Conservation (phyloP, 2,329 filamentous ascomycete genomes). For the Epichloe elymi region DNA sequence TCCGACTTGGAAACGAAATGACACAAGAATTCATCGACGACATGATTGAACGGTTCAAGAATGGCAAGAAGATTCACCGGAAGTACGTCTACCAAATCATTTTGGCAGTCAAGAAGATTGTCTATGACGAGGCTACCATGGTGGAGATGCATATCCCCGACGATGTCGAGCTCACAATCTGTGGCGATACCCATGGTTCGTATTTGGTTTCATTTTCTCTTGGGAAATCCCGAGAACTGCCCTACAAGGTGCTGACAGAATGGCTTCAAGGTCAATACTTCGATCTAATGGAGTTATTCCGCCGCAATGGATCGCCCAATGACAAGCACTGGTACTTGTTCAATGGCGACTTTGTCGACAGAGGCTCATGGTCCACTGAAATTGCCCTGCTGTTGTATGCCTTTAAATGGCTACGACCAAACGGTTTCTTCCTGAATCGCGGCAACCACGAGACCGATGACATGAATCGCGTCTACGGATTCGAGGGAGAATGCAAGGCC, state of each 20-base stretch:
- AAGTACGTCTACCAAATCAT: constrained; percentile 99
- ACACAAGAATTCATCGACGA: constrained; percentile 94
- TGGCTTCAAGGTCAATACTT: constrained; percentile 73
- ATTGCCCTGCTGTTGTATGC: constrained; percentile 88
- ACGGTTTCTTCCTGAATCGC: constrained; percentile 85
- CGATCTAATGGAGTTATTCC: constrained; percentile 91
- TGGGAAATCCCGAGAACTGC: background rate
- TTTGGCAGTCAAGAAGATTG: constrained; percentile 74
- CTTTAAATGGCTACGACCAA: constrained; percentile 89
- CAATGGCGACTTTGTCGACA: constrained; percentile 97
- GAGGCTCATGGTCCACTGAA: constrained; percentile 96
- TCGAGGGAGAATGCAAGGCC: constrained; percentile 94
- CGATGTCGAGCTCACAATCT: constrained; percentile 76
- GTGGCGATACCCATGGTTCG: constrained; percentile 89
- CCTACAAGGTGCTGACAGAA: background rate
- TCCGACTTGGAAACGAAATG: constrained; percentile 66
- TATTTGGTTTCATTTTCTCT: constrained; percentile 4
- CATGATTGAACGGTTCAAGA: constrained; percentile 93
- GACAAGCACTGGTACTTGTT: constrained; percentile 91
- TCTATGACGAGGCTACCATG: constrained; percentile 92
- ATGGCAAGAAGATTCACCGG: constrained; percentile 83
- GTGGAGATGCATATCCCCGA: constrained; percentile 76
- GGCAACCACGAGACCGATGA: constrained; percentile 98
- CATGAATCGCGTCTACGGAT: constrained; percentile 98
- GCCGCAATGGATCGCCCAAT: constrained; percentile 70